Evolutionary conservation across 495 filamentous ascomycete species (phyloP), one percentile per base, ranked within the genome.

Genomic region (Xylaria curta): DNA sequence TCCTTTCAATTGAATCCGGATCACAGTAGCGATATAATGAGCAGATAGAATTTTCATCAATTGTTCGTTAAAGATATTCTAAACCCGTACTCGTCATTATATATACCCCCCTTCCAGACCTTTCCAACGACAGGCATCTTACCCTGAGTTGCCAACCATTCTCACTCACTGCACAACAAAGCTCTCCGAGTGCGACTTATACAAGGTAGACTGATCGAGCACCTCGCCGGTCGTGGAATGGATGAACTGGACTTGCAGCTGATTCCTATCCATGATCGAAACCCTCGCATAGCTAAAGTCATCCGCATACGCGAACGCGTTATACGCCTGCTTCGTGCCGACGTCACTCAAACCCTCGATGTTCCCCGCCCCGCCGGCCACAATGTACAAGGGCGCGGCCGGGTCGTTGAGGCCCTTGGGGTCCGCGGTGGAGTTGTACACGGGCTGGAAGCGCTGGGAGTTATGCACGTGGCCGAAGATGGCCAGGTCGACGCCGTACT

Each of bases 381-480:
- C 82, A 24, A 89, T 88, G 73, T 89, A 89, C 87, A 89, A 83
- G 0, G 88, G 86, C 1, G 86, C 87, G 40, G 76, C 79, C 19
- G 88, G 88, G 59, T 90, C 80, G 2, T 84, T 68, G 79, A 89
- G 76, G 0, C 85, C 87, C 0, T 83, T 84, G 21, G 81, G 74
- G 64, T 85, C 82, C 0, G 81, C 83, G 0, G 75, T 82, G 36
- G 76, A 78, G 59, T 90, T 78, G 68, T 75, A 75, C 0, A 79
- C 76, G 19, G 83, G 82, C 66, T 71, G 61, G 64, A 80, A 79
- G 12, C 82, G 78, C 74, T 90, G 84, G 42, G 85, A 87, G 76
- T 87, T 88, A 71, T 91, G 89, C 24, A 87, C 85, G 74, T 91
- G 89, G 2, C 89, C 89, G 76, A 88, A 88, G 10, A 90, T 83